Conservation (phyloP, 2,329 filamentous ascomycete genomes). For the Aureobasidium sp. region DNA sequence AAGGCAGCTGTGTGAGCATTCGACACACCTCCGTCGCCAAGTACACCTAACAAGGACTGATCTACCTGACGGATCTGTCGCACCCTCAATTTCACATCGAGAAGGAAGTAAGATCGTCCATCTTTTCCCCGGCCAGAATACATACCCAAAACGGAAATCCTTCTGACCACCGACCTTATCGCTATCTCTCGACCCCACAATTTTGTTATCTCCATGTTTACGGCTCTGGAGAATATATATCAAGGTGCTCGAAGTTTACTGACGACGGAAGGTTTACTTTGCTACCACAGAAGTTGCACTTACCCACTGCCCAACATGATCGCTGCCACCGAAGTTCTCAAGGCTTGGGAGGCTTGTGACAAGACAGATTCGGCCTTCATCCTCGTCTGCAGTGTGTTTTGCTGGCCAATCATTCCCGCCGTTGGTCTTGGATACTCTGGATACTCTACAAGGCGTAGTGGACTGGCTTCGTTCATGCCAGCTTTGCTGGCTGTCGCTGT, state of each 20-base stretch:
- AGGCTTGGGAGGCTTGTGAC: constrained; percentile 36
- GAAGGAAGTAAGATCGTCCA: neutral
- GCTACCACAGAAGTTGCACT: neutral
- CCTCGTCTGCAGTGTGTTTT: constrained; percentile 43
- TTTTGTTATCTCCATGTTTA: neutral
- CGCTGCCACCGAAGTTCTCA: neutral
- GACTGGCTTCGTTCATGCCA: constrained; percentile 41
- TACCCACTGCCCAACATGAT: neutral
- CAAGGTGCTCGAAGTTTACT: neutral
- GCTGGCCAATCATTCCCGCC: constrained; percentile 45
- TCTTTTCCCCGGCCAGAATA: neutral
- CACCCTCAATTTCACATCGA: neutral
- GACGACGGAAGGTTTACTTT: too few relatives aligned
- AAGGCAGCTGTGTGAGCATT: too few relatives aligned
- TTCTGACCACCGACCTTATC: constrained; percentile 2
- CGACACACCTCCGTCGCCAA: too few relatives aligned
- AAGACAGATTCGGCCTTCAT: constrained; percentile 45
- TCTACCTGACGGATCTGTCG: neutral
- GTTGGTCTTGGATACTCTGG: constrained; percentile 44
- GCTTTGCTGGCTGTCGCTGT: constrained; percentile 39
- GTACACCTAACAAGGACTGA: too few relatives aligned
- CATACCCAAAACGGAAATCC: neutral
- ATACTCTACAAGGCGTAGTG: constrained; percentile 41
- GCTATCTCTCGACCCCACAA: constrained; percentile 2
- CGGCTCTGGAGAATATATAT: neutral